Evolutionary conservation across 1,284 basidiomycete species (phyloP), one percentile per base, ranked within the genome.

Genomic region (Ustilago hordei): DNA sequence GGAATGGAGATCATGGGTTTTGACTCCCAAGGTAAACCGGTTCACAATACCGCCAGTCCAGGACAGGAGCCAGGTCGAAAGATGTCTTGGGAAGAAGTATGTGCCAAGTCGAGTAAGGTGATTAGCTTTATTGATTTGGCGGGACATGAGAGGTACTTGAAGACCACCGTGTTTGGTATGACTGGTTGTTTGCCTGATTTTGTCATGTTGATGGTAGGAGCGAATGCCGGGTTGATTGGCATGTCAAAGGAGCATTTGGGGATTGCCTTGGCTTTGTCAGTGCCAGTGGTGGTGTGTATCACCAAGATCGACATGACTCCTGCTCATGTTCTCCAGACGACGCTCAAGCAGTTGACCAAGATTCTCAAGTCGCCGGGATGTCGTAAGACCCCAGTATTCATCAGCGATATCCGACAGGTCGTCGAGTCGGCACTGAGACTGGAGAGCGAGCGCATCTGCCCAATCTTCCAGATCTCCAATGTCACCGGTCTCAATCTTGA

Each of bases 261-360:
- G 1, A 95, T 99, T 64, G 92, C 96, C 0, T 89, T 99, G 0
- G 96, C 96, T 1, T 88, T 99, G 55, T 94, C 92, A 79, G 93
- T 99, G 1, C 96, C 96, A 1, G 92, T 99, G 39, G 91, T 95
- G 5, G 93, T 97, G 34, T 95, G 94, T 86, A 92, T 98, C 59
- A 98, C 95, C 15, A 98, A 98, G 93, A 93, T 96, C 83, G 97
- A 99, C 86, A 98, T 98, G 96, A 98, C 95, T 0, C 96, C 96
- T 1, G 90, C 92, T 15, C 94, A 97, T 76, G 92, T 97, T 39
- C 90, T 95, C 54, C 91, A 91, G 45, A 92, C 96, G 85, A 98
- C 96, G 0, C 89, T 95, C 65, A 94, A 93, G 84, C 95, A 98
- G 88, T 92, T 98, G 1, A 90, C 91, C 35, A 98, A 98, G 88